Percentiles rank a stretch among this genome's conserved stretches.
phyloP scores from a whole-genome alignment of 2,329 filamentous ascomycete species.

The Pyricularia pennisetigena region DNA sequence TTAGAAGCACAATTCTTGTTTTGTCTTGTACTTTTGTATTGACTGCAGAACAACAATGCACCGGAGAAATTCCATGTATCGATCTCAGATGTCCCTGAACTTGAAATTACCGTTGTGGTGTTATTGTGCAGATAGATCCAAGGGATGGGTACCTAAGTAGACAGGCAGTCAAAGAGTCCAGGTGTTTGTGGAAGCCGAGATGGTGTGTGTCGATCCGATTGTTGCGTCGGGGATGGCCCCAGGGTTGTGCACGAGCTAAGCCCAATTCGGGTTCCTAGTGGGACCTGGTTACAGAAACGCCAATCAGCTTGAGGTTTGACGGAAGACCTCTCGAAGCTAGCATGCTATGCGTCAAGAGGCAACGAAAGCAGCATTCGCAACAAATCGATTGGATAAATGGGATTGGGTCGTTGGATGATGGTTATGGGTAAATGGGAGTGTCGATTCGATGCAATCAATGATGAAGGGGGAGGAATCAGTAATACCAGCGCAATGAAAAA shows the following conservation, averaged over 20 bases:
- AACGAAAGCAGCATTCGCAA: not conserved
- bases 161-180: not conserved
- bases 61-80: not conserved
- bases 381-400: not conserved
- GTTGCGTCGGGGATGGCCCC: not conserved
- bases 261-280: not conserved
- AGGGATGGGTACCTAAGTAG: not conserved
- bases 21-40: not conserved
- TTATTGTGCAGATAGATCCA: not conserved
- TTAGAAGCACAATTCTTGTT: not conserved
- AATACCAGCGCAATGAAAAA: not conserved
- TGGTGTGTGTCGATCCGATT: not conserved
- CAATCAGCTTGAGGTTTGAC: constrained; percentile 1
- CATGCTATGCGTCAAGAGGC: not conserved
- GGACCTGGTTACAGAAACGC: not conserved
- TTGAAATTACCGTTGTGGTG: not conserved
- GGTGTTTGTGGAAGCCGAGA: not conserved
- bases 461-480: not conserved
- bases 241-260: not conserved
- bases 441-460: not conserved
- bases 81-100: not conserved
- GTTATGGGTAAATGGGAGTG: not conserved
- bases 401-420: not conserved
- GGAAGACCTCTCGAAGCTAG: not conserved
- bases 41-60: not conserved